These are phyloP conservation scores for Talaromyces sp. DNA, from an alignment of 2,329 filamentous ascomycete genomes.

Conservation along the genomic window DNA sequence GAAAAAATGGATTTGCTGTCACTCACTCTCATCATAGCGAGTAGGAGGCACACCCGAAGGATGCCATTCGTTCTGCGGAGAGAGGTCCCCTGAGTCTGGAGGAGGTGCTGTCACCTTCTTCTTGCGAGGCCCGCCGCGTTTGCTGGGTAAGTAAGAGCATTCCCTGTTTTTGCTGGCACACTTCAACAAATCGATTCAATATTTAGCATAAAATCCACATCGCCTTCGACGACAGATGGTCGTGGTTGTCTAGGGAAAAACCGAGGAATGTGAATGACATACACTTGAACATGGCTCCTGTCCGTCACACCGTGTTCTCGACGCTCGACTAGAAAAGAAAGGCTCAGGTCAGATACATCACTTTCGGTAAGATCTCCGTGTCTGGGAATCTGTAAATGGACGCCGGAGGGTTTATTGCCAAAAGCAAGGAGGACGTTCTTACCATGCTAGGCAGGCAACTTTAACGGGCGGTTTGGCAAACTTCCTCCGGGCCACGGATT, in stretches of 20 bases:
- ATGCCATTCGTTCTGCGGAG: conserved; percentile 17
- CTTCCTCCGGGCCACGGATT: conserved; percentile 34
- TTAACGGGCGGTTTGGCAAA: conserved; percentile 41
- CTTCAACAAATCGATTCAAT: conserved; percentile 18
- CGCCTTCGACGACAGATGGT: neutral
- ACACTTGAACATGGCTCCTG: conserved; percentile 39
- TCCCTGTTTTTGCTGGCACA: conserved; percentile 34
- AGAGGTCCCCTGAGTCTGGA: conserved; percentile 16
- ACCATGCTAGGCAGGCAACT: conserved; percentile 40
- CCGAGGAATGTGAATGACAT: conserved; percentile 17
- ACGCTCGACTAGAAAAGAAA: conserved; percentile 29
- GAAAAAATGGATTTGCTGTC: neutral
- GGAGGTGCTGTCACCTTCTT: conserved; percentile 27
- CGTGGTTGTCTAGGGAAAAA: neutral
- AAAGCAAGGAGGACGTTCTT: conserved; percentile 13
- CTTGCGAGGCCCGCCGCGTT: conserved; percentile 38
- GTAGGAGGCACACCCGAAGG: conserved; percentile 16
- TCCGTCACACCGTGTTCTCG: conserved; percentile 40
- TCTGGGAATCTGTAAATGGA: neutral
- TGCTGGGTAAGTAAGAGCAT: conserved; percentile 39
- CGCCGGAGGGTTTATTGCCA: neutral
- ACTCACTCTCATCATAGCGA: conserved; percentile 29
- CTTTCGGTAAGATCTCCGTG: conserved; percentile 1
- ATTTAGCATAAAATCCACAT: conserved; percentile 5
- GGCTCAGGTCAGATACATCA: conserved; percentile 2